These are phyloP conservation scores for Pyrrhoderma noxium DNA, from an alignment of 1,284 basidiomycete species.

Conservation along the genomic window DNA sequence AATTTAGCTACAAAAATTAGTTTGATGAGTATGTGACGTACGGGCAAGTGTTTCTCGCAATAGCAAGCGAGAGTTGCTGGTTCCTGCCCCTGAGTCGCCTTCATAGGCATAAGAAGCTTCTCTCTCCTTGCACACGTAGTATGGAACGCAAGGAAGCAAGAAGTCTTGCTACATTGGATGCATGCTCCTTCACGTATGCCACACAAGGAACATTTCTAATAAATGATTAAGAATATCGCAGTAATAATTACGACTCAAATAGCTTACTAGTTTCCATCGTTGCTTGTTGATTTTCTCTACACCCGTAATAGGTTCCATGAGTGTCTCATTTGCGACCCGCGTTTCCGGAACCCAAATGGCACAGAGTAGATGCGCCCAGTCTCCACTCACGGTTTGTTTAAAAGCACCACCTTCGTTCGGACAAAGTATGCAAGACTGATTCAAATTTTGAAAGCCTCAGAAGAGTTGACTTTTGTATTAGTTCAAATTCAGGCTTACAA, in stretches of 20 bases:
- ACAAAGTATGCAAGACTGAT: conserved; percentile 85
- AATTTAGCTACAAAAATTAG: background rate
- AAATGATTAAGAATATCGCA: conserved; percentile 3
- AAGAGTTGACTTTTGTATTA: conserved; percentile 5
- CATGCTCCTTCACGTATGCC: conserved; percentile 82
- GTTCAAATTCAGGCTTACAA: conserved; percentile 46
- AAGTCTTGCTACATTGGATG: conserved; percentile 91
- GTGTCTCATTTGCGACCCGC: conserved; percentile 88
- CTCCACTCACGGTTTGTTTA: conserved; percentile 90
- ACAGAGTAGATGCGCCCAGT: conserved; percentile 96
- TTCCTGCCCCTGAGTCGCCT: conserved; percentile 68
- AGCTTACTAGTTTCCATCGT: conserved; percentile 86
- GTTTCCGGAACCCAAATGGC: conserved; percentile 99
- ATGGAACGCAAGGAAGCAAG: conserved; percentile 93
- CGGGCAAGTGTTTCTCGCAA: conserved; percentile 87
- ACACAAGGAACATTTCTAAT: conserved; percentile 81
- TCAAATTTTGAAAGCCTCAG: background rate
- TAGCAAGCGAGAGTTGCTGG: conserved; percentile 66
- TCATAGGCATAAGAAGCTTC: conserved; percentile 82
- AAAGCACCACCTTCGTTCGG: conserved; percentile 97
- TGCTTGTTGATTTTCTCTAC: conserved; percentile 85
- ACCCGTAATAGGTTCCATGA: conserved; percentile 97
- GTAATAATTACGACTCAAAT: background rate
- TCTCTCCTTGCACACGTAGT: conserved; percentile 89
- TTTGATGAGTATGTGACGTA: too few species aligned